Percentiles rank a stretch among this genome's conserved stretches.
Conservation (phyloP, 2,329 filamentous ascomycete species). For the Microdochium paspali region DNA sequence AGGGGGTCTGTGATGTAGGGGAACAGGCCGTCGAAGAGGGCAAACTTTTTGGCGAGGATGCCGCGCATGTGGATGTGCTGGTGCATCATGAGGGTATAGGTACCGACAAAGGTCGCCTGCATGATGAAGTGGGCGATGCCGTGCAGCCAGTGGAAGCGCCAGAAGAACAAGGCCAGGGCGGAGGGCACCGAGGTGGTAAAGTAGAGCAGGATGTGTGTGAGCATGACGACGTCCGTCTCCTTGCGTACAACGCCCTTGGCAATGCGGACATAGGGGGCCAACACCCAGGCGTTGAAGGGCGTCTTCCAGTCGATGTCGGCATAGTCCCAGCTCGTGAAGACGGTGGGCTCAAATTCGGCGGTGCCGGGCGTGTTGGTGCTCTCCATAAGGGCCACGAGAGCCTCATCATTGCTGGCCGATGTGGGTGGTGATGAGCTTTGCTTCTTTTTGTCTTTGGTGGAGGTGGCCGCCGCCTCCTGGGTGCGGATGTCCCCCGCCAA, state of each 20-base stretch:
- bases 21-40: conserved; percentile 52
- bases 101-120: conserved; percentile 59
- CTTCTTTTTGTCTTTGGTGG: neutral
- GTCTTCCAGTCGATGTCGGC: conserved; percentile 27
- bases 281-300: conserved; percentile 35
- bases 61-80: conserved; percentile 76
- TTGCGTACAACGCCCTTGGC: conserved; percentile 50
- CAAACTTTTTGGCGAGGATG: conserved; percentile 46
- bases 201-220: conserved; percentile 69
- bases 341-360: conserved; percentile 41
- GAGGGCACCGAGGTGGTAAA: conserved; percentile 61
- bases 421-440: no score
- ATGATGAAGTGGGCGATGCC: conserved; percentile 56
- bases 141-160: conserved; percentile 58
- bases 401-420: neutral
- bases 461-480: neutral
- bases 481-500: conserved; percentile 1
- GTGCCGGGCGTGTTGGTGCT: conserved; percentile 37
- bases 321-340: conserved; percentile 42
- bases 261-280: conserved; percentile 49
- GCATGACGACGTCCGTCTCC: conserved; percentile 66
- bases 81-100: conserved; percentile 75
- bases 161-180: conserved; percentile 50
- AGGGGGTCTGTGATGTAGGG: conserved; percentile 68
- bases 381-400: conserved; percentile 19